phyloP scores from a whole-genome alignment of 1,139 yeast species.

The Debaryomyces psychrophilus region DNA sequence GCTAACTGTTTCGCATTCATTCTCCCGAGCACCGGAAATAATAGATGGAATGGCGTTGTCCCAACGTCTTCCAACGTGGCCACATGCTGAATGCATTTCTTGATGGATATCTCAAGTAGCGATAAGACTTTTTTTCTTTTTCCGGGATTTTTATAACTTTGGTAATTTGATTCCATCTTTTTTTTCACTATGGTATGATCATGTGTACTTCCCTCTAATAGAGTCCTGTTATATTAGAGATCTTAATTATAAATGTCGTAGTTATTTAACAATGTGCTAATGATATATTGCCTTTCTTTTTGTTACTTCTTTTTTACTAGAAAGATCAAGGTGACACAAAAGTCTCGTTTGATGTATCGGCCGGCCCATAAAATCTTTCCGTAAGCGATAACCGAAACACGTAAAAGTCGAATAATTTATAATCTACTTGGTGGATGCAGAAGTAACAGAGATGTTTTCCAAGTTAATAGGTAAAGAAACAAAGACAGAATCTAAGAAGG shows the following conservation, averaged over 20 bases:
- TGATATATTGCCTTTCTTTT: not conserved
- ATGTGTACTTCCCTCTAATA: not conserved
- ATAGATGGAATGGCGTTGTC: slow-evolving; percentile 50
- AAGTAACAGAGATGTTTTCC: slow-evolving; percentile 7
- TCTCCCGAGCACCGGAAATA: slow-evolving; percentile 45
- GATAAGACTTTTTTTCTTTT: slow-evolving; percentile 11
- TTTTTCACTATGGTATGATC: slow-evolving; percentile 1
- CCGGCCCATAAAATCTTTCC: not conserved
- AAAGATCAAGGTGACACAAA: slow-evolving; percentile 5
- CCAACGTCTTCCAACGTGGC: slow-evolving; percentile 43
- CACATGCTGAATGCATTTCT: slow-evolving; percentile 19
- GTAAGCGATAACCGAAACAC: not conserved
- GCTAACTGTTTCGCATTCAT: slow-evolving; percentile 52
- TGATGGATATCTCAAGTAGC: slow-evolving; percentile 19
- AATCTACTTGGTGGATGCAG: not conserved
- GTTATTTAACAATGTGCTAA: not conserved
- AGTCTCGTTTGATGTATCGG: not conserved
- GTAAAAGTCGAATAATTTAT: not conserved
- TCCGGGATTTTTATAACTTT: slow-evolving; percentile 3
- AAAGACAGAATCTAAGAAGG: slow-evolving; percentile 1
- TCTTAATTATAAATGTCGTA: not conserved
- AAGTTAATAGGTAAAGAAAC: slow-evolving; percentile 10
- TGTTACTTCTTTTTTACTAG: not conserved
- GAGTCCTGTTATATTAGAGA: not conserved
- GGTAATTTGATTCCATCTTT: not conserved